Conservation (phyloP, 2,329 filamentous ascomycete genomes). For the Annulohypoxylon truncatum region DNA sequence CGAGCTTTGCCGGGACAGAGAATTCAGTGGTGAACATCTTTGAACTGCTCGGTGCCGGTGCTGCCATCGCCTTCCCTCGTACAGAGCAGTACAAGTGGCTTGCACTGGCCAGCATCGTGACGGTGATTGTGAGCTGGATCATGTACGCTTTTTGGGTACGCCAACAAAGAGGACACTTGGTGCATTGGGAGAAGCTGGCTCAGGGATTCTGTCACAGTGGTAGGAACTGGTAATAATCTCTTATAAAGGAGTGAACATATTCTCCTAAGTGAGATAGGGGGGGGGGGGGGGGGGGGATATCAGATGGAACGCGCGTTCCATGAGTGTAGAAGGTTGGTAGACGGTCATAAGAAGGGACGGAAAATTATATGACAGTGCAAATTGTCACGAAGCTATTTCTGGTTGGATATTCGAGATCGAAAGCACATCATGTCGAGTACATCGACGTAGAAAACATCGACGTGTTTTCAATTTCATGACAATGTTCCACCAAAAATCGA, state of each 20-base stretch:
- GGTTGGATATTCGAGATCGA: neutral
- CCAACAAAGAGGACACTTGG: conserved; percentile 53
- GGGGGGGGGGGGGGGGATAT: neutral
- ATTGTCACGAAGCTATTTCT: neutral
- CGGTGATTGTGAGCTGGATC: conserved; percentile 48
- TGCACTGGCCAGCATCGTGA: conserved; percentile 51
- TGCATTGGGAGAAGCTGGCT: conserved; percentile 54
- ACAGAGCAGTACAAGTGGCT: conserved; percentile 56
- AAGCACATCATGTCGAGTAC: neutral
- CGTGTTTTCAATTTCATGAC: neutral
- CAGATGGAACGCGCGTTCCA: neutral
- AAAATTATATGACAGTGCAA: neutral
- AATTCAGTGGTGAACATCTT: conserved; percentile 54
- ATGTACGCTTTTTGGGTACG: conserved; percentile 55
- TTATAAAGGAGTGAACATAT: neutral
- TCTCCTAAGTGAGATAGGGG: neutral
- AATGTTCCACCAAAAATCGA: neutral
- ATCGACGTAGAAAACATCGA: neutral
- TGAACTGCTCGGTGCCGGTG: conserved; percentile 53
- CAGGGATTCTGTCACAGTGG: conserved; percentile 9
- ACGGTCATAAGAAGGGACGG: neutral
- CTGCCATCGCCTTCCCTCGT: conserved; percentile 52
- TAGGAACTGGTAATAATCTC: conserved; percentile 5
- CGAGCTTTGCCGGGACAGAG: conserved; percentile 58
- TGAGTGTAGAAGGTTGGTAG: neutral